These are phyloP conservation scores for Arabidopsis lyrata DNA, from an alignment of 441 rosid genomes.

Conservation along the genomic window DNA sequence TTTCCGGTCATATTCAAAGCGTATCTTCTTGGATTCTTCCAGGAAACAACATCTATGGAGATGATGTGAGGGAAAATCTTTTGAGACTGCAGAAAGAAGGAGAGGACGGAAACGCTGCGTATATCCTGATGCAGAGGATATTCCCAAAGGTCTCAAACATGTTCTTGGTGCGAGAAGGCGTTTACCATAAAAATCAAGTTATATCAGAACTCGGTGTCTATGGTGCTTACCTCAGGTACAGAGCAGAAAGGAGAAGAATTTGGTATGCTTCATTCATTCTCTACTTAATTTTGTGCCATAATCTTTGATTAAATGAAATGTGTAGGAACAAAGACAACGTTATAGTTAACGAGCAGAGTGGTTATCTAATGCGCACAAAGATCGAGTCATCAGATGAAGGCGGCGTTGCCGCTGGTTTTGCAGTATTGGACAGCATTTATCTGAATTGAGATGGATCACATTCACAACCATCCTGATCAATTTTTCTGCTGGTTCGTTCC, in stretches of 20 bases:
- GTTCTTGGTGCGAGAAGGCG: slow-evolving; percentile 81
- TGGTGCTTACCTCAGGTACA: slow-evolving; percentile 88
- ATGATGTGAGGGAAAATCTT: slow-evolving; percentile 83
- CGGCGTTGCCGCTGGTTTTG: slow-evolving; percentile 95
- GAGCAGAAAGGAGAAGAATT: not conserved
- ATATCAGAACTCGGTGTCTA: slow-evolving; percentile 93
- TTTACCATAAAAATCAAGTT: slow-evolving; percentile 71
- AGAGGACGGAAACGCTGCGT: slow-evolving; percentile 79
- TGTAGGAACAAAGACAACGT: slow-evolving; percentile 88
- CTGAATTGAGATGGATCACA: slow-evolving; percentile 57
- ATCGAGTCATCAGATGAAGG: slow-evolving; percentile 97
- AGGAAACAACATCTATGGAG: slow-evolving; percentile 96
- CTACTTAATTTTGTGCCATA: slow-evolving; percentile 15
- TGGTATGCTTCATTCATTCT: slow-evolving; percentile 20
- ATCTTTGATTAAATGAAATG: slow-evolving; percentile 36
- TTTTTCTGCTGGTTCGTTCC: slow-evolving; percentile 11
- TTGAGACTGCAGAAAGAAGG: slow-evolving; percentile 71
- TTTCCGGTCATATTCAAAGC: not conserved
- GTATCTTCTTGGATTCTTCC: slow-evolving; percentile 31
- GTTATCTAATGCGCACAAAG: slow-evolving; percentile 93
- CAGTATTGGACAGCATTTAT: slow-evolving; percentile 90
- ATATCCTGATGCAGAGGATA: slow-evolving; percentile 97
- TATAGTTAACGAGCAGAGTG: slow-evolving; percentile 76
- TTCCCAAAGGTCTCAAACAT: slow-evolving; percentile 73
- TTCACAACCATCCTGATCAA: slow-evolving; percentile 21